These are phyloP conservation scores for Leishmania aethiopica DNA, from an alignment of 208 protist genomes.

Conservation along the genomic window DNA sequence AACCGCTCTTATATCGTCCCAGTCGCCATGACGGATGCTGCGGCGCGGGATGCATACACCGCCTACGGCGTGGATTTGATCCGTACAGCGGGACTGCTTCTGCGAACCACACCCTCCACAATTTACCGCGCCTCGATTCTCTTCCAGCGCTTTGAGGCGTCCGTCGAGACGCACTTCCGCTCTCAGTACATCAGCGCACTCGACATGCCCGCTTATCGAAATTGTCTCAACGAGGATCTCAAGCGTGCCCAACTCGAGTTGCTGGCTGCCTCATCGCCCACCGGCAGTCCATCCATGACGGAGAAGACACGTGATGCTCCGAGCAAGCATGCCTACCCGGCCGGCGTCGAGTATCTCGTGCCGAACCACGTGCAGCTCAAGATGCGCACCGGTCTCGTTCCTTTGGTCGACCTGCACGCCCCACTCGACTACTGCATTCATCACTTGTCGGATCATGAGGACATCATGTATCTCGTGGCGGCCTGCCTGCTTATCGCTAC, in stretches of 20 bases:
- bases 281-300: neutral
- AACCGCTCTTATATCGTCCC: too few species aligned
- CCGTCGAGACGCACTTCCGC: slow-evolving; percentile 45
- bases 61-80: slow-evolving; percentile 84
- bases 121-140: slow-evolving; percentile 75
- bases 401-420: slow-evolving; percentile 67
- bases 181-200: slow-evolving; percentile 30
- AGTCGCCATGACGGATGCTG: slow-evolving; percentile 28
- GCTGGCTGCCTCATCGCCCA: slow-evolving; percentile 3
- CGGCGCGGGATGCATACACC: slow-evolving; percentile 43
- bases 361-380: slow-evolving; percentile 50
- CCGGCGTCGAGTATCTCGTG: slow-evolving; percentile 52
- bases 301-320: slow-evolving; percentile 14
- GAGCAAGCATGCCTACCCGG: slow-evolving; percentile 1
- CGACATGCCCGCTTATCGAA: slow-evolving; percentile 22
- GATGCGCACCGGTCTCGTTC: slow-evolving; percentile 50
- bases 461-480: slow-evolving; percentile 70
- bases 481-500: slow-evolving; percentile 81
- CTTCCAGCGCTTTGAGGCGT: slow-evolving; percentile 77
- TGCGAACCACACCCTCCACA: slow-evolving; percentile 65
- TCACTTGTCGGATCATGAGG: slow-evolving; percentile 62
- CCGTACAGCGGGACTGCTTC: slow-evolving; percentile 60
- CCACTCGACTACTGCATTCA: slow-evolving; percentile 80
- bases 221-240: neutral
- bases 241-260: slow-evolving; percentile 13